Base-by-base conservation (phyloP, 2,329 filamentous ascomycete species). In the Peltaster fructicola region DNA sequence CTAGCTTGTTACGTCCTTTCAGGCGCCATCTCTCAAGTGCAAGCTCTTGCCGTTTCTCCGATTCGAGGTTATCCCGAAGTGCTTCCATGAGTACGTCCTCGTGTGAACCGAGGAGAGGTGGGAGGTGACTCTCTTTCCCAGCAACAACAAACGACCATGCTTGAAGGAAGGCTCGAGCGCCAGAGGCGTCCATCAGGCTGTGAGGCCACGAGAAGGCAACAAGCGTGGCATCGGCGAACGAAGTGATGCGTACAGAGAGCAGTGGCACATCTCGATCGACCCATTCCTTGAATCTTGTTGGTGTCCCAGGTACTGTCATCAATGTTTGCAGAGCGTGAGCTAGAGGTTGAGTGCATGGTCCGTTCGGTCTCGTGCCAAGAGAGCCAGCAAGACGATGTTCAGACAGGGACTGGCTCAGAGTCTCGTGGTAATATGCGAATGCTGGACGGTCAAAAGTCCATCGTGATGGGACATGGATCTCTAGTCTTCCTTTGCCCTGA, bases 201-300 rank as follows among this genome's bases (percentile, higher is more conserved):
- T 68, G 64, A 2, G 56, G 52, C 43, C 51, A 63, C 2, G 45
- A 43, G 1, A 67, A 32, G 0, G 50, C 47, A 2, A 68, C 44
- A 0, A 67, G 37, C 0, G 63, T 68, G 0, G 57, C 56, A 28
- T 68, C 56, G 3, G 35, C 38, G 36, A 68, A 67, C 0, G 52
- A 51, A 3, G 54, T 51, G 20, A 66, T 44, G 31, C 62, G 57
- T 4, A 67, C 41, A 4, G 51, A 50, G 4, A 67, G 37, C 35
- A 58, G 55, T 1, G 61, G 61, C 10, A 35, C 40, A 35, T 64
- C 59, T 4, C 38, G 31, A 20, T 41, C 36, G 8, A 59, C 23
- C 30, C 54, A 59, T 27, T 62, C 57, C 1, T 48, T 38, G 0
- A 59, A 32, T 3, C 33, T 45, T 7, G 30, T 34, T 1, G 51